Conservation (phyloP, 306 rosid species). For the peach (Prunus persica) region Prunus_persica_NCBIv2 NC_034009.1:40392001-40392500, state of each 20-base stretch:
- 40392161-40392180: constrained; percentile 22
- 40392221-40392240: constrained; percentile 16
- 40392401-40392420: constrained; percentile 76
- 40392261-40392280: constrained; percentile 11
- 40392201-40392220: constrained; percentile 11
- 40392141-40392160: neutral
- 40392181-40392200: neutral
- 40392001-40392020: too few relatives aligned
- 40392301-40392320: constrained; percentile 98
- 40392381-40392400: constrained; percentile 61
- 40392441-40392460: neutral
- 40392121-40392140: neutral
- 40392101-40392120: neutral
- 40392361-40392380: constrained; percentile 85
- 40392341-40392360: constrained; percentile 83
- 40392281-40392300: constrained; percentile 48
- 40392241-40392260: constrained; percentile 28
- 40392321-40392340: constrained; percentile 90
- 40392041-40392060: too few relatives aligned
- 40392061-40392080: neutral
- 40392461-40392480: neutral
- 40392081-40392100: neutral
- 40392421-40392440: neutral
- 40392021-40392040: too few relatives aligned
- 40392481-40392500: neutral